Evolutionary conservation across 768 basidiomycete genomes (phyloP).

Genomic region (Epithele typhae): DNA sequence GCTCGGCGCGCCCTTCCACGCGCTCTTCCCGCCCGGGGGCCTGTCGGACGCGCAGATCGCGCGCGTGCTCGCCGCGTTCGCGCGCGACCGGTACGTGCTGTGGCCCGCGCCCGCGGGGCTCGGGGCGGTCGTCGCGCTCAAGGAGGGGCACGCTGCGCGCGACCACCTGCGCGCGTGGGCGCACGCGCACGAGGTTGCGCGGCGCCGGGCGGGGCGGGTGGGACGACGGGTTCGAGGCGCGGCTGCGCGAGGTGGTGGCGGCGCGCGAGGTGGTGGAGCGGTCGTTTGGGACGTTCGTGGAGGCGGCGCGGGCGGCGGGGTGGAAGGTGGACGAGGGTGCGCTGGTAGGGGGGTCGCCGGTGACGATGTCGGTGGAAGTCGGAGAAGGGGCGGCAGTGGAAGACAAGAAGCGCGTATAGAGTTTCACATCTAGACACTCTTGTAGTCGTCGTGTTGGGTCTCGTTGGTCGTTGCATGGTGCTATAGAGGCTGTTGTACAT

Average conservation of each 20-base stretch:
- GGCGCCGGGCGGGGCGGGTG: not conserved
- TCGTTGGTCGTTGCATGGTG: no score
- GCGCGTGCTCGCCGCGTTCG: constrained; percentile 36
- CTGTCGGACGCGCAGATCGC: constrained; percentile 15
- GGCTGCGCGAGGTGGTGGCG: constrained; percentile 9
- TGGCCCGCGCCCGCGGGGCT: constrained; percentile 37
- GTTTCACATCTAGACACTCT: no score
- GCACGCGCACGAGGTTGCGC: constrained; percentile 21
- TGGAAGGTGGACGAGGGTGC: constrained; percentile 25
- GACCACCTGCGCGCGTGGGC: constrained; percentile 59
- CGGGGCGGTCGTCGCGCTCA: constrained; percentile 42
- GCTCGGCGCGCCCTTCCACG: constrained; percentile 8
- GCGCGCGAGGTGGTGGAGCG: constrained; percentile 10
- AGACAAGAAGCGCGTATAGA: constrained; percentile 9
- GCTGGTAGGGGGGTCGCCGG: constrained; percentile 18
- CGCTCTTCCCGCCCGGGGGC: constrained; percentile 1
- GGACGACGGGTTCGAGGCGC: constrained; percentile 2
- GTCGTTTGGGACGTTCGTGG: constrained; percentile 17
- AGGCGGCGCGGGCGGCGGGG: constrained; percentile 8
- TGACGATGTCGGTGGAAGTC: constrained; percentile 11
- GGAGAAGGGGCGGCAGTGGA: constrained; percentile 1
- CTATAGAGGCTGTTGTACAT: no score
- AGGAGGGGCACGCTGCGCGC: constrained; percentile 39
- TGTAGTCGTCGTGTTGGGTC: no score
- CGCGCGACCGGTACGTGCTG: constrained; percentile 45